These are phyloP conservation scores for Cyberlindnera nakhonratchasimensis DNA, from an alignment of 805 yeast genomes.

Conservation along the genomic window DNA sequence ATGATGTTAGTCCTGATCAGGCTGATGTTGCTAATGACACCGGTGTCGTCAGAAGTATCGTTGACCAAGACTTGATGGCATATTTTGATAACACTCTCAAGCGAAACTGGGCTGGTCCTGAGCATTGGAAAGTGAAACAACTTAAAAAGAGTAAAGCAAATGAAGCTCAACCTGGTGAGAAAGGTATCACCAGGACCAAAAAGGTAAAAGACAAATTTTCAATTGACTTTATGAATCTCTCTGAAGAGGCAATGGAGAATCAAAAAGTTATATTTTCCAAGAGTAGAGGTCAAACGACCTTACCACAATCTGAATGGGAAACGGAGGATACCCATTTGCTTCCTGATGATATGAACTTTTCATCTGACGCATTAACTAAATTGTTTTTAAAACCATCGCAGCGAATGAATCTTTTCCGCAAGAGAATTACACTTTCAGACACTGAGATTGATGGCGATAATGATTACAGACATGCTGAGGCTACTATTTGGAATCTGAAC, in stretches of 20 bases:
- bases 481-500: constrained; percentile 66
- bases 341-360: constrained; percentile 73
- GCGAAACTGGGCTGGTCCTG: constrained; percentile 85
- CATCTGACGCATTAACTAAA: constrained; percentile 62
- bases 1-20: constrained; percentile 15
- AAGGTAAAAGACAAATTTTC: constrained; percentile 33
- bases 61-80: constrained; percentile 65
- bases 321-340: constrained; percentile 47
- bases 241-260: constrained; percentile 24
- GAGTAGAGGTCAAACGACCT: constrained; percentile 26
- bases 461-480: constrained; percentile 48
- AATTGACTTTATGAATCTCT: constrained; percentile 40
- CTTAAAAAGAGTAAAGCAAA: constrained; percentile 34
- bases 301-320: constrained; percentile 42
- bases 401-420: constrained; percentile 34
- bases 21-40: constrained; percentile 19
- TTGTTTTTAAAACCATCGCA: constrained; percentile 66
- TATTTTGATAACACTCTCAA: constrained; percentile 73
- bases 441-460: neutral
- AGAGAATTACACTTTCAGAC: constrained; percentile 5
- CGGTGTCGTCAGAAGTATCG: constrained; percentile 27
- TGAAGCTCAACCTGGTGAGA: constrained; percentile 1
- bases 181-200: constrained; percentile 7
- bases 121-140: constrained; percentile 81
- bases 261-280: constrained; percentile 40